Conservation (phyloP, 495 filamentous ascomycete species). For the Annulohypoxylon moriforme region DNA sequence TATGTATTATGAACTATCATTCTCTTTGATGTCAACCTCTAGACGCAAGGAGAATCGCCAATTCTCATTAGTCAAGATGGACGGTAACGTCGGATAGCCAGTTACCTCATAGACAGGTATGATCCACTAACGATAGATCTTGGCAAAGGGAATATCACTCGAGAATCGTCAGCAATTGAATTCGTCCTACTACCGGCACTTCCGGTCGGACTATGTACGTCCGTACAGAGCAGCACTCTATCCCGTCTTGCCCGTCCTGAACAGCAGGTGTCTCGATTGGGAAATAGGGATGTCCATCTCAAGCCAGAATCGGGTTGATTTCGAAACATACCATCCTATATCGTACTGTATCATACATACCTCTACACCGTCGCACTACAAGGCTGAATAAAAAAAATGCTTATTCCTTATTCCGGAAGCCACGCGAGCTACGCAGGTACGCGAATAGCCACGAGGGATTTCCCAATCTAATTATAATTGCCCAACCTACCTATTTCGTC, state of each 20-base stretch:
- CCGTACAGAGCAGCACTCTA: slow-evolving; percentile 11
- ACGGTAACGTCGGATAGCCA: neutral
- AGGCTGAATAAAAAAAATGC: slow-evolving; percentile 17
- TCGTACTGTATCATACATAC: neutral
- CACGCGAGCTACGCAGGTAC: slow-evolving; percentile 41
- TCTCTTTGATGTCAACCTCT: neutral
- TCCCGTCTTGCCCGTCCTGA: slow-evolving; percentile 1
- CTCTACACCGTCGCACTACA: slow-evolving; percentile 4
- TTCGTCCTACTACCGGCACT: slow-evolving; percentile 6
- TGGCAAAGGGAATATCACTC: slow-evolving; percentile 1
- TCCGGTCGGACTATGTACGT: slow-evolving; percentile 1
- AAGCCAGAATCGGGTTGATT: neutral
- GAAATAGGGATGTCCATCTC: neutral
- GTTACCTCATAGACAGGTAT: neutral
- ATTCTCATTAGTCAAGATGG: neutral
- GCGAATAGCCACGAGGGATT: slow-evolving; percentile 38
- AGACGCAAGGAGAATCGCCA: neutral
- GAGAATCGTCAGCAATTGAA: neutral
- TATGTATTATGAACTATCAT: neutral
- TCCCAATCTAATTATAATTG: slow-evolving; percentile 33
- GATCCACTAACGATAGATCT: neutral
- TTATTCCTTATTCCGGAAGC: slow-evolving; percentile 14
- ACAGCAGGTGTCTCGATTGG: neutral
- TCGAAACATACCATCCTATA: neutral
- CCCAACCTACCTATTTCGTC: slow-evolving; percentile 8